phyloP scores from a whole-genome alignment of 805 yeast genomes.

The Lipomyces starkeyi region DNA sequence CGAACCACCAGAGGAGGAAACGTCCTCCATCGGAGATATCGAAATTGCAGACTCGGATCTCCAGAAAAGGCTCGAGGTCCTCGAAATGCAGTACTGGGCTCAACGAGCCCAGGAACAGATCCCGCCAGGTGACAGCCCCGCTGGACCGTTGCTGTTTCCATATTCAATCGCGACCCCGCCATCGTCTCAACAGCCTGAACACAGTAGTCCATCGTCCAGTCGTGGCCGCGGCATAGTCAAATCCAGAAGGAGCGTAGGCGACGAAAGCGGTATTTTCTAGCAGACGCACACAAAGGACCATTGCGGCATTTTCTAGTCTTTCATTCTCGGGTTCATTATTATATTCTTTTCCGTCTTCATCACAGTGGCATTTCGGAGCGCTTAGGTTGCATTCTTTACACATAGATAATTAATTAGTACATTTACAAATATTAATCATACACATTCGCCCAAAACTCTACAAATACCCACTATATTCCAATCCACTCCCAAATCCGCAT shows the following conservation, averaged over 20 bases:
- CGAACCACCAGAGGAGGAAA: background rate
- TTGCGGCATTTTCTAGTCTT: background rate
- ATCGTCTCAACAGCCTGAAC: background rate
- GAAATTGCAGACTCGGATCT: slow-evolving; percentile 21
- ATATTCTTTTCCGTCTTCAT: background rate
- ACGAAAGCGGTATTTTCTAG: background rate
- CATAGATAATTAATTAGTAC: background rate
- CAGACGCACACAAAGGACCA: background rate
- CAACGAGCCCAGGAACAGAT: slow-evolving; percentile 19
- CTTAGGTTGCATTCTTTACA: background rate
- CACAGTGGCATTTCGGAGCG: background rate
- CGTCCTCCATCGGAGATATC: slow-evolving; percentile 12
- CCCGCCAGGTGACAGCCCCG: background rate
- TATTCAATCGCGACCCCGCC: background rate
- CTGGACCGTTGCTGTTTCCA: background rate
- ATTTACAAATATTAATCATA: background rate
- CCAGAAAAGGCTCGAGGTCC: slow-evolving; percentile 21
- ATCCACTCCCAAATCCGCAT: slow-evolving; percentile 86
- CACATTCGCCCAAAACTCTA: background rate
- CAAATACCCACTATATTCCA: slow-evolving; percentile 14
- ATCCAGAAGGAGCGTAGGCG: background rate
- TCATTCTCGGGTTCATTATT: no score
- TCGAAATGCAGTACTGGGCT: slow-evolving; percentile 30
- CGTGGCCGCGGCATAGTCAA: background rate
- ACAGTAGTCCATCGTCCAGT: background rate